Conservation (phyloP, 352 stramenopile genomes). For the Pilasporangium apinafurcum region DNA sequence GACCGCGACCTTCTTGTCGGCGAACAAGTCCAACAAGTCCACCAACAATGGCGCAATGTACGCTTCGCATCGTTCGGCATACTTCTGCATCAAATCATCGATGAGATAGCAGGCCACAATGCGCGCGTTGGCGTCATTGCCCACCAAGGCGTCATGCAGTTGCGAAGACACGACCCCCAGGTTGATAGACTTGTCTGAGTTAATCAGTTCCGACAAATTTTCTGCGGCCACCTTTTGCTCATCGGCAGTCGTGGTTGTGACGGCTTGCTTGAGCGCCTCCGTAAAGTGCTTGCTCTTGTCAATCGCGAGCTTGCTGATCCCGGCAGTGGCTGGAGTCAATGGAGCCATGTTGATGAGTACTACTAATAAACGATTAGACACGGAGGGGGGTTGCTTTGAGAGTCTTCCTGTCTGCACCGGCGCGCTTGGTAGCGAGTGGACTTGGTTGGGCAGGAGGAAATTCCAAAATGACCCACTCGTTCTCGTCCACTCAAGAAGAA, state of each 20-base stretch:
- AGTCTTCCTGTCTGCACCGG: conserved; percentile 24
- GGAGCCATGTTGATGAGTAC: conserved; percentile 58
- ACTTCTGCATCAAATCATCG: conserved; percentile 83
- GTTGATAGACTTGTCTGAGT: conserved; percentile 66
- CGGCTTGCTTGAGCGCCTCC: conserved; percentile 72
- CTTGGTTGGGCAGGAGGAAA: conserved; percentile 52
- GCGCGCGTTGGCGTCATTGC: conserved; percentile 58
- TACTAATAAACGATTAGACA: conserved; percentile 8
- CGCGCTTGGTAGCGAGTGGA: conserved; percentile 9
- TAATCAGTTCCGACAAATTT: conserved; percentile 79
- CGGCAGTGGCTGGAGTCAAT: conserved; percentile 74
- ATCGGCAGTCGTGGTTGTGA: conserved; percentile 49
- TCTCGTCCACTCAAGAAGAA: background rate
- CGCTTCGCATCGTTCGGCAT: conserved; percentile 69
- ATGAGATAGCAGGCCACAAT: conserved; percentile 70
- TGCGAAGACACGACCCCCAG: conserved; percentile 61
- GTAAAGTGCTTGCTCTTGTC: conserved; percentile 90
- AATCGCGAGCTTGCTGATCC: conserved; percentile 80
- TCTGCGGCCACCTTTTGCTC: conserved; percentile 80
- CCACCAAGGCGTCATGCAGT: conserved; percentile 52
- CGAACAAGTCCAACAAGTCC: conserved; percentile 71
- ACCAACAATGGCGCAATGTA: conserved; percentile 68
- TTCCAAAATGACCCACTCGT: conserved; percentile 86
- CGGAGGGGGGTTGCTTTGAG: background rate
- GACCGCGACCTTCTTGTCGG: conserved; percentile 80